Conservation (phyloP, 805 yeast species). For the Metschnikowia aberdeeniae region DNA sequence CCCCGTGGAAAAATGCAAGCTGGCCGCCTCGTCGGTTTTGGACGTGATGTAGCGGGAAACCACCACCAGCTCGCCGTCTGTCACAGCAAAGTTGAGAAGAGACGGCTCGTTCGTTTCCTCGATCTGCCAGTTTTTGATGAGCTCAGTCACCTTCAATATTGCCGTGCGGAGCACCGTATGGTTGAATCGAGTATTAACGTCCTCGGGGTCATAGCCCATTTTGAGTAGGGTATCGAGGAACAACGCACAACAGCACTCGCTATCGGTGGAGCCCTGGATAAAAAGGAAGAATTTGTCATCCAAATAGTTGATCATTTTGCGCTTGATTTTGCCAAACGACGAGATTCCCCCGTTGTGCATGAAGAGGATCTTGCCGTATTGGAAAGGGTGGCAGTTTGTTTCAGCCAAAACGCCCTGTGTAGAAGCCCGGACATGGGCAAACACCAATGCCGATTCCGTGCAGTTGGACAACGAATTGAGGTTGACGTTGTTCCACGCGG, state of each 20-base stretch:
- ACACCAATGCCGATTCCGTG: conserved; percentile 77
- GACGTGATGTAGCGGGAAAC: conserved; percentile 88
- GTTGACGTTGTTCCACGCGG: conserved; percentile 96
- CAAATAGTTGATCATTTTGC: conserved; percentile 65
- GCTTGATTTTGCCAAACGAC: conserved; percentile 67
- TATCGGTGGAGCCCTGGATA: conserved; percentile 92
- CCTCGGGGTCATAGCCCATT: conserved; percentile 69
- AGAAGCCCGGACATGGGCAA: conserved; percentile 95
- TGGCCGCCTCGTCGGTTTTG: conserved; percentile 91
- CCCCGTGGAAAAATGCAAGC: conserved; percentile 91
- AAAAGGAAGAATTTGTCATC: conserved; percentile 74
- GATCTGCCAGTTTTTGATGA: conserved; percentile 75
- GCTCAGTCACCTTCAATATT: conserved; percentile 64
- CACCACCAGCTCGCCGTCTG: conserved; percentile 85
- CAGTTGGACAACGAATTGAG: conserved; percentile 81
- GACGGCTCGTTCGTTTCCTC: conserved; percentile 65
- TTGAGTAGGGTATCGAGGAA: conserved; percentile 71
- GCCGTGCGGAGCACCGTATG: conserved; percentile 64
- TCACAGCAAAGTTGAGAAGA: conserved; percentile 86
- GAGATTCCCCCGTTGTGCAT: conserved; percentile 97
- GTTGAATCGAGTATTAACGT: conserved; percentile 33
- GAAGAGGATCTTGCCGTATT: conserved; percentile 81
- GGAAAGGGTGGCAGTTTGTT: conserved; percentile 96
- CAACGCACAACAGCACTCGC: conserved; percentile 91
- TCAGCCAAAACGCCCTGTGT: conserved; percentile 93